These are phyloP conservation scores for Aotearoamyces nothofagi DNA, from an alignment of 2,329 filamentous ascomycete genomes.

Conservation along the genomic window DNA sequence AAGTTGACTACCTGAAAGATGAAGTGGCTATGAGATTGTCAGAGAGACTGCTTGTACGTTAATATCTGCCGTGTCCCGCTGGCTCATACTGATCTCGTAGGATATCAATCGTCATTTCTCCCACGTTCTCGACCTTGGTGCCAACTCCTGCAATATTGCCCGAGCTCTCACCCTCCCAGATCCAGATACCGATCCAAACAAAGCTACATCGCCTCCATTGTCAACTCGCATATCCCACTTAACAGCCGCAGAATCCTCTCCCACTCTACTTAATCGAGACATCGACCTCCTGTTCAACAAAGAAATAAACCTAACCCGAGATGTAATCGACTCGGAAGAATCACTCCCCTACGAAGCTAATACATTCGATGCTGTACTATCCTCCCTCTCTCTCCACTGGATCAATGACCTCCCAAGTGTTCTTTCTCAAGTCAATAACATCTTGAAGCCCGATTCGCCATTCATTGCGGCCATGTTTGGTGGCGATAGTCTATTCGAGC, in stretches of 20 bases:
- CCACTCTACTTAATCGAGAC: constrained; percentile 67
- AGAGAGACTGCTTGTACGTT: constrained; percentile 62
- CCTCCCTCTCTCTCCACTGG: constrained; percentile 86
- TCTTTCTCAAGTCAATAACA: constrained; percentile 68
- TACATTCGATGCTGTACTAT: constrained; percentile 80
- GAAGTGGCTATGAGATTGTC: constrained; percentile 76
- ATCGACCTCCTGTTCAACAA: constrained; percentile 58
- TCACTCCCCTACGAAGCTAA: constrained; percentile 59
- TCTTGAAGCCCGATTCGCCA: constrained; percentile 79
- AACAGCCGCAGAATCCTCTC: constrained; percentile 70
- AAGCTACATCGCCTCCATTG: constrained; percentile 46
- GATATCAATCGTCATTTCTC: constrained; percentile 86
- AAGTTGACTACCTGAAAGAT: constrained; percentile 85
- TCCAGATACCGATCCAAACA: constrained; percentile 41
- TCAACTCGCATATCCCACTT: constrained; percentile 58
- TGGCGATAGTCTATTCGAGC: constrained; percentile 84
- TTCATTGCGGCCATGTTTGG: constrained; percentile 96
- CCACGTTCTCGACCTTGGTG: constrained; percentile 78
- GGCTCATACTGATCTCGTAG: constrained; percentile 25
- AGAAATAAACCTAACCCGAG: constrained; percentile 54
- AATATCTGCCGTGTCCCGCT: constrained; percentile 4
- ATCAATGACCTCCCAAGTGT: constrained; percentile 88
- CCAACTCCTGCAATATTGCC: constrained; percentile 90
- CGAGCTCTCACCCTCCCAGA: constrained; percentile 60
- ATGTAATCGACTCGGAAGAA: constrained; percentile 62